phyloP scores from a whole-genome alignment of 179 eudicot species.

The Silene noctiflora region DNA sequence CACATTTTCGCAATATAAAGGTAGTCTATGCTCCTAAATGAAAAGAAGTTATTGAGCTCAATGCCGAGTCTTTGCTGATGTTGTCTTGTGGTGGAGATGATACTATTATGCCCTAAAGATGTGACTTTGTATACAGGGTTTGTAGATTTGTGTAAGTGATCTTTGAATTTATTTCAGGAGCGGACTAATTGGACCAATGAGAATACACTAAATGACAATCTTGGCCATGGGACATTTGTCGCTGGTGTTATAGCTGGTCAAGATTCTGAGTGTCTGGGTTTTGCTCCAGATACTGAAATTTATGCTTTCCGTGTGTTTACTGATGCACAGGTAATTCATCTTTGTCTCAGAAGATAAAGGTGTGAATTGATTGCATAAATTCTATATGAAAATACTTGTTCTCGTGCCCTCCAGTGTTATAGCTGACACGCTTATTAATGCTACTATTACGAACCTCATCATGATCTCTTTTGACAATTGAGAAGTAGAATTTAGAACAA shows the following conservation, averaged over 20 bases:
- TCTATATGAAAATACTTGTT: background rate
- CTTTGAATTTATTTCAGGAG: slow-evolving; percentile 50
- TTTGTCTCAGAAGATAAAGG: slow-evolving; percentile 17
- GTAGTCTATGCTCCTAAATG: slow-evolving; percentile 31
- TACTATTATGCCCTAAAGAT: background rate
- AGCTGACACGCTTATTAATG: background rate
- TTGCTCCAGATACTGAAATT: slow-evolving; percentile 96
- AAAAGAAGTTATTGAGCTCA: background rate
- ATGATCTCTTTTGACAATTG: background rate
- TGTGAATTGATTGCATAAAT: background rate
- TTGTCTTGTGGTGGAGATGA: slow-evolving; percentile 12
- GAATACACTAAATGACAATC: slow-evolving; percentile 89
- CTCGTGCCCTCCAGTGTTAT: background rate
- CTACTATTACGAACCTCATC: background rate
- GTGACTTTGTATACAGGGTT: background rate
- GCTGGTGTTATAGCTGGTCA: slow-evolving; percentile 97
- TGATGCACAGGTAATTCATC: slow-evolving; percentile 87
- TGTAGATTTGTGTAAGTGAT: slow-evolving; percentile 13
- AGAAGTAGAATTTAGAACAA: background rate
- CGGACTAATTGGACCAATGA: slow-evolving; percentile 99
- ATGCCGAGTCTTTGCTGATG: background rate
- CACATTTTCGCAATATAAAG: slow-evolving; percentile 96
- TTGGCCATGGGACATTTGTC: slow-evolving; percentile 98
- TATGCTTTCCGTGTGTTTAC: slow-evolving; percentile 97
- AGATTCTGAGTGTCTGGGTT: slow-evolving; percentile 87